Evolutionary conservation across 2,329 filamentous ascomycete genomes (phyloP).

Genomic region (Hypoxylon sp.): DNA sequence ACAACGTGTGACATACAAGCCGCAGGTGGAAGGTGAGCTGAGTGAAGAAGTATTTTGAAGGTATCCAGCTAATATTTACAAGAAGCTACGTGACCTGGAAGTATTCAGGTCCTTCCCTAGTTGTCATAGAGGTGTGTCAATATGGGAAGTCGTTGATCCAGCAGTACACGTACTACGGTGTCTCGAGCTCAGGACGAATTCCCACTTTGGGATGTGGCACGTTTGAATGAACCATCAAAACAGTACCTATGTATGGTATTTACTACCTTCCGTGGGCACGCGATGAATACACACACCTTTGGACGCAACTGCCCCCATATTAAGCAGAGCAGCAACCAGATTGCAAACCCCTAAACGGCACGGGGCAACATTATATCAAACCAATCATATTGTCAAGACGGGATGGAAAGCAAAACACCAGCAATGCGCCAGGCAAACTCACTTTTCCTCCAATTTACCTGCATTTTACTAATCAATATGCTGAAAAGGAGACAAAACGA

Average conservation of each 20-base stretch:
- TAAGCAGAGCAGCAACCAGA: not conserved
- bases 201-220: not conserved
- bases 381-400: not conserved
- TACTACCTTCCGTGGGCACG: not conserved
- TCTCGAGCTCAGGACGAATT: not conserved
- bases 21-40: not conserved
- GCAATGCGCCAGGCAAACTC: not conserved
- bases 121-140: not conserved
- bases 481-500: not conserved
- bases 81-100: not conserved
- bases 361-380: not conserved
- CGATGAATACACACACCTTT: not conserved
- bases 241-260: not conserved
- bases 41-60: not conserved
- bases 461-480: too few relatives aligned
- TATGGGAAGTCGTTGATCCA: not conserved
- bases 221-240: not conserved
- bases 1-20: not conserved
- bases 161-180: not conserved
- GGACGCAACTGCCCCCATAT: not conserved
- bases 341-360: not conserved
- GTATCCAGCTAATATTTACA: not conserved
- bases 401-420: not conserved
- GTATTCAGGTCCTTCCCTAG: not conserved
- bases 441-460: too few relatives aligned